Conservation (phyloP, 352 stramenopile genomes). For the Globisporangium paddicum region DNA sequence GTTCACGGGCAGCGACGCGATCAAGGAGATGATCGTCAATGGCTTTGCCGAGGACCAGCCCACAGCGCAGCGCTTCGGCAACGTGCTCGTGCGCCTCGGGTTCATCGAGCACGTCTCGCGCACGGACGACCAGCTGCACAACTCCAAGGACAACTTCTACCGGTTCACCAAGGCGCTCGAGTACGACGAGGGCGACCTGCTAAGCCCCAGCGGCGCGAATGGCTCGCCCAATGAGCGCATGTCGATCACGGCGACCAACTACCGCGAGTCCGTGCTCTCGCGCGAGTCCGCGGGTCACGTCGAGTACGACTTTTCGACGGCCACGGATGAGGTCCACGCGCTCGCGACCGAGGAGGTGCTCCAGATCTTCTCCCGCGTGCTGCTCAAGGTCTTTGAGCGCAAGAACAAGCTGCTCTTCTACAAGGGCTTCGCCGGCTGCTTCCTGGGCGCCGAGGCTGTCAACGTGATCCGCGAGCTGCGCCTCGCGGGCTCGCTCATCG, state of each 20-base stretch:
- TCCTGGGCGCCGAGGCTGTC: constrained; percentile 79
- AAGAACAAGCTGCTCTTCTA: constrained; percentile 88
- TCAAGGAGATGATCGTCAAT: constrained; percentile 66
- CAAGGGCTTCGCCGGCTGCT: constrained; percentile 81
- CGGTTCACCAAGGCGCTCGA: constrained; percentile 71
- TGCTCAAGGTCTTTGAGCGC: constrained; percentile 81
- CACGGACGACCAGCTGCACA: constrained; percentile 73
- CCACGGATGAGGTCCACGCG: constrained; percentile 75
- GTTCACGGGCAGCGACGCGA: constrained; percentile 71
- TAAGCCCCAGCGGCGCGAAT: constrained; percentile 12
- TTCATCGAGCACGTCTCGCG: constrained; percentile 83
- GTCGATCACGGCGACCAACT: constrained; percentile 64
- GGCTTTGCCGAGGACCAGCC: constrained; percentile 78
- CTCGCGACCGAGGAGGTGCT: constrained; percentile 80
- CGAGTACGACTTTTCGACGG: constrained; percentile 72
- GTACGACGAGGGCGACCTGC: constrained; percentile 30
- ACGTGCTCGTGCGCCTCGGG: constrained; percentile 74
- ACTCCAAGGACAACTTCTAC: constrained; percentile 85
- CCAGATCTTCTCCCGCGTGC: constrained; percentile 51
- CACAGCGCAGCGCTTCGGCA: constrained; percentile 62
- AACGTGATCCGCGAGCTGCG: constrained; percentile 77
- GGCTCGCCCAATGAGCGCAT: constrained; percentile 23
- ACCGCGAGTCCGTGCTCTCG: constrained; percentile 70
- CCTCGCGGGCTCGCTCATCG: constrained; percentile 62
- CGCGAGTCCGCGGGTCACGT: constrained; percentile 47